Percentiles rank a stretch among this genome's conserved stretches.
Evolutionary conservation across 768 basidiomycete genomes (phyloP).

Genomic region (Botryobasidium botryosum): DNA sequence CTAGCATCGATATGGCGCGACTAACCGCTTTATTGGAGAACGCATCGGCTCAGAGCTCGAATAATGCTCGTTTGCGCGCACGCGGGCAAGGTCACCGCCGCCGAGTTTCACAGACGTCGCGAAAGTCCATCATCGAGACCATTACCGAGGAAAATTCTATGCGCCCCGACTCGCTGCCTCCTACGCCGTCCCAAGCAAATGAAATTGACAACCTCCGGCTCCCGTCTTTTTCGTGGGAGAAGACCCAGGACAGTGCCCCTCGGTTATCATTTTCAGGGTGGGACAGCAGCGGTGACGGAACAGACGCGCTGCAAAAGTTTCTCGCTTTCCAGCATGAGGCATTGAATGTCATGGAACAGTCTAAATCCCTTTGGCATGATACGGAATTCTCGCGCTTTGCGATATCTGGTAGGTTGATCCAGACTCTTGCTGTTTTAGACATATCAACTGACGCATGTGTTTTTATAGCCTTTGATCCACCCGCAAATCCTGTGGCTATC

Average conservation of each 20-base stretch:
- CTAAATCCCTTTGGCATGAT: constrained; percentile 9
- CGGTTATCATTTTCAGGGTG: too few species aligned
- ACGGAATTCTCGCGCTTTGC: constrained; percentile 12
- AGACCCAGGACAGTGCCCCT: too few species aligned
- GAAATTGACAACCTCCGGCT: not conserved
- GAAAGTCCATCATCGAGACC: constrained; percentile 55
- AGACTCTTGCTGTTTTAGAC: not conserved
- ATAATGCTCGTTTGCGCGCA: constrained; percentile 31
- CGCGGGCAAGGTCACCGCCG: constrained; percentile 55
- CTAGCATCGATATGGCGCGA: constrained; percentile 55
- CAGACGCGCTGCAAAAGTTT: constrained; percentile 1
- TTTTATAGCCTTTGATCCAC: constrained; percentile 10
- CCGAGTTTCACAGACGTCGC: constrained; percentile 42
- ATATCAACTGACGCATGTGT: not conserved
- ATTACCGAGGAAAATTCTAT: constrained; percentile 55
- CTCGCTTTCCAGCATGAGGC: constrained; percentile 8
- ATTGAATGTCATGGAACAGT: constrained; percentile 7
- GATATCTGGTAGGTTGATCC: constrained; percentile 3
- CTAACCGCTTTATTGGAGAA: constrained; percentile 41
- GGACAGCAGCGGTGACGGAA: not conserved
- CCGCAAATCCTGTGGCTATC: constrained; percentile 5
- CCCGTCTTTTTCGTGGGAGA: not conserved
- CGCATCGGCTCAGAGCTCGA: constrained; percentile 25
- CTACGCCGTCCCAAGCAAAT: not conserved
- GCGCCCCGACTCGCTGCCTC: not conserved